A percentile compares a stretch with the other conserved stretches of the same genome.
Conservation (phyloP, 179 eudicot species). For the Actinidia chinensis region DNA sequence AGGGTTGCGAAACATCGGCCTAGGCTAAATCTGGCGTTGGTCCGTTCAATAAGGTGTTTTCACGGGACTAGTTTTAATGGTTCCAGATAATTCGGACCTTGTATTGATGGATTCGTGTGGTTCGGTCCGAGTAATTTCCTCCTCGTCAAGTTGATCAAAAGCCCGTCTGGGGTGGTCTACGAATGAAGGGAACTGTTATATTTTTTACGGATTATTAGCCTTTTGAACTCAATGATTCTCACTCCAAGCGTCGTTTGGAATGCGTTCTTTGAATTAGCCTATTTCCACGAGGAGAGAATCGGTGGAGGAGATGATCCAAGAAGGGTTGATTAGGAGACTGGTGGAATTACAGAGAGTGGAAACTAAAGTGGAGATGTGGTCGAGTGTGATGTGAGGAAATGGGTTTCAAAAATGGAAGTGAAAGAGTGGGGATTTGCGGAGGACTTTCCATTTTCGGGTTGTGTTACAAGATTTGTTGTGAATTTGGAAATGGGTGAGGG, state of each 20-base stretch:
- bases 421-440: slow-evolving; percentile 27
- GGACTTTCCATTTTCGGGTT: slow-evolving; percentile 53
- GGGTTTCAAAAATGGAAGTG: slow-evolving; percentile 16
- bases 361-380: slow-evolving; percentile 35
- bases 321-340: slow-evolving; percentile 49
- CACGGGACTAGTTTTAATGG: slow-evolving; percentile 67
- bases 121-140: slow-evolving; percentile 43
- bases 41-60: slow-evolving; percentile 75
- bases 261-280: slow-evolving; percentile 68
- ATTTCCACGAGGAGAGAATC: slow-evolving; percentile 73
- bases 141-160: slow-evolving; percentile 60
- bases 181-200: slow-evolving; percentile 54
- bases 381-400: slow-evolving; percentile 28
- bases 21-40: no score
- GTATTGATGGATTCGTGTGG: slow-evolving; percentile 41
- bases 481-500: slow-evolving; percentile 86
- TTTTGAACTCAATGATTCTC: slow-evolving; percentile 36
- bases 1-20: slow-evolving; percentile 42
- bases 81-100: slow-evolving; percentile 49
- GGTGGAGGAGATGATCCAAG: slow-evolving; percentile 53
- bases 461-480: slow-evolving; percentile 70
- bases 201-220: slow-evolving; percentile 39
- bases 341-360: slow-evolving; percentile 65
- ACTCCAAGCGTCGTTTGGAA: slow-evolving; percentile 36
- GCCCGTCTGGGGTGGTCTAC: slow-evolving; percentile 71